phyloP scores from a whole-genome alignment of 2,329 filamentous ascomycete species.

The Geosmithia putterillii region DNA sequence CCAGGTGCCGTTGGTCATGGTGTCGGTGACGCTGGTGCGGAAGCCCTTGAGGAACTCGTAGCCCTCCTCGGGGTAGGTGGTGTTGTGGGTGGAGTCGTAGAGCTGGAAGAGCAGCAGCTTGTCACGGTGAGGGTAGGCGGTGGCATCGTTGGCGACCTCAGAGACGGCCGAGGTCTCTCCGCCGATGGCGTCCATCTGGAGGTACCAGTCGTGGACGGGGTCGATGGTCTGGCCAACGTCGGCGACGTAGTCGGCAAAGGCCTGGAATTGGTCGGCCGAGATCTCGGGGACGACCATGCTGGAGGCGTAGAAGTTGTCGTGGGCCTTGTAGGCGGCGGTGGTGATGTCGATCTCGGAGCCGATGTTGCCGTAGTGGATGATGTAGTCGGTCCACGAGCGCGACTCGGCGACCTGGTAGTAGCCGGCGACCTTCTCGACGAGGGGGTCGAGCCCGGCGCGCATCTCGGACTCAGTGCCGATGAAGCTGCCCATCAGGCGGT shows the following conservation, averaged over 20 bases:
- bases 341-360: neutral
- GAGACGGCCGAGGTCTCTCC: conserved; percentile 23
- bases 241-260: conserved; percentile 4
- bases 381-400: neutral
- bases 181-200: conserved; percentile 15
- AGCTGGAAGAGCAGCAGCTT: conserved; percentile 36
- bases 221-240: neutral
- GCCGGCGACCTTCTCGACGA: neutral
- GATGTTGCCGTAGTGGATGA: neutral
- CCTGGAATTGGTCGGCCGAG: conserved; percentile 2
- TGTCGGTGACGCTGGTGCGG: conserved; percentile 21
- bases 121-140: conserved; percentile 26
- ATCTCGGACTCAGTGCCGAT: neutral
- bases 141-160: conserved; percentile 9
- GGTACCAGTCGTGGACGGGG: conserved; percentile 2
- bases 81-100: conserved; percentile 12
- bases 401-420: neutral
- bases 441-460: neutral
- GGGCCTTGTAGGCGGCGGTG: neutral
- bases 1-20: conserved; percentile 23
- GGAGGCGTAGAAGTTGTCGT: conserved; percentile 7
- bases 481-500: neutral
- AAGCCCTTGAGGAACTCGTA: conserved; percentile 26
- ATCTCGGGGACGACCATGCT: conserved; percentile 8
- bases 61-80: conserved; percentile 18